Evolutionary conservation across 352 stramenopile genomes (phyloP).

Genomic region (Pythium dissimile): DNA sequence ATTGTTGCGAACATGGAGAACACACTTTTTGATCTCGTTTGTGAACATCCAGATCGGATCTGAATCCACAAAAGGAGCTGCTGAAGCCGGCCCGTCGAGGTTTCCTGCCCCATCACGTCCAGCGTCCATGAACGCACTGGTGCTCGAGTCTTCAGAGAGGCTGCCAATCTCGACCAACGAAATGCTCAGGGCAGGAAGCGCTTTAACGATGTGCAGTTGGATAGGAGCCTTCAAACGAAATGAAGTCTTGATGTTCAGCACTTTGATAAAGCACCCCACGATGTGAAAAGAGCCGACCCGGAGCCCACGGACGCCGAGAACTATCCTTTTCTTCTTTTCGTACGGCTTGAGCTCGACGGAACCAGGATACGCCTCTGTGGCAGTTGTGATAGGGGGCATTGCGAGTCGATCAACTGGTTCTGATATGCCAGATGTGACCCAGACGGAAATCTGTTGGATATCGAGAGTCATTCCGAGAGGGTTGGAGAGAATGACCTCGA

Average conservation of each 20-base stretch:
- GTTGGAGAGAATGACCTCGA: conserved; percentile 64
- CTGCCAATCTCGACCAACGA: conserved; percentile 44
- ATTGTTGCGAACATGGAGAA: conserved; percentile 48
- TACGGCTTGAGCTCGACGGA: conserved; percentile 48
- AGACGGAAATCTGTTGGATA: conserved; percentile 56
- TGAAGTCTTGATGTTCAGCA: conserved; percentile 58
- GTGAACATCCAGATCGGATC: conserved; percentile 59
- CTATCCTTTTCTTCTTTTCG: conserved; percentile 42
- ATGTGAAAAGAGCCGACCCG: conserved; percentile 38
- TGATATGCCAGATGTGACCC: conserved; percentile 24
- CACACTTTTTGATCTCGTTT: conserved; percentile 57
- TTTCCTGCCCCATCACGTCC: neutral
- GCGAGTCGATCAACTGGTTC: neutral
- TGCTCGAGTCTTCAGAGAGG: conserved; percentile 9
- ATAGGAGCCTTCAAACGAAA: conserved; percentile 31
- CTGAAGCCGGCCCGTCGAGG: neutral
- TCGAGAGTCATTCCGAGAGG: conserved; percentile 59
- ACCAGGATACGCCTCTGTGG: conserved; percentile 57
- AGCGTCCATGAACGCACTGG: neutral
- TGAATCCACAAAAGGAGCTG: neutral
- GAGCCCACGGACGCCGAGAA: conserved; percentile 46
- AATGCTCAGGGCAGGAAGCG: conserved; percentile 44
- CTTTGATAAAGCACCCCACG: conserved; percentile 57
- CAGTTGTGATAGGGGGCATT: neutral
- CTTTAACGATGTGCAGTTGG: conserved; percentile 36